Evolutionary conservation across 208 protist genomes (phyloP), one percentile per base, ranked within the genome.

Genomic region (Herpetomonas tarakana): DNA sequence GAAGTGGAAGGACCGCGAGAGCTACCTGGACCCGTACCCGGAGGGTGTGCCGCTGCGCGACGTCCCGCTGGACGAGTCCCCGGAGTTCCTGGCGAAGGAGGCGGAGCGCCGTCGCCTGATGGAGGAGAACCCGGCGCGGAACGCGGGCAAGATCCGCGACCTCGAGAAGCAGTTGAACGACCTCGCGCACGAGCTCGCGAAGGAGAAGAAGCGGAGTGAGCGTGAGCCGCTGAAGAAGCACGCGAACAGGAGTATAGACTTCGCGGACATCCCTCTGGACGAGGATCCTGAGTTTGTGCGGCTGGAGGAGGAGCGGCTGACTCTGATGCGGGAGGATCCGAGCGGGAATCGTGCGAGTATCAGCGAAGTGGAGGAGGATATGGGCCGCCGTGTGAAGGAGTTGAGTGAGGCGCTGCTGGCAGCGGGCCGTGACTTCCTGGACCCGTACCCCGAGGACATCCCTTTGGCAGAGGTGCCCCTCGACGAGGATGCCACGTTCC

Each of bases 151-250:
- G 49, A 81, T 86, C 22, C 18, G 3, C 1, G 82, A 85, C 29
- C 19, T 86, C 0, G 61, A 87, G 52, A 47, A 81, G 29, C 67
- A 65, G 12, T 35, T 85, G 21, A 57, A 62, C 1, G 77, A 91
- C 30, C 71, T 70, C 12, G 56, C 67, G 31, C 52, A 27, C 18
- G 76, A 85, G 55, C 74, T 74, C 0, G 58, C 65, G 19, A 71
- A 53, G 18, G 64, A 77, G 38, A 68, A 71, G 21, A 55, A 52
- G 52, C 26, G 61, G 9, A 29, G 56, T 0, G 49, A 76, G 0
- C 61, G 73, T 52, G 57, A 68, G 44, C 68, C 24, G 45, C 25
- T 44, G 31, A 35, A 68, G 29, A 76, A 76, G 49, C 46, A 22
- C 44, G 65, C 30, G 71, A 71, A 47, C 41, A 58, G 16, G 25